Percentiles rank a stretch among this genome's conserved stretches.
Conservation (phyloP, 305 asterid species). For the Fraxinus baroniana region DNA sequence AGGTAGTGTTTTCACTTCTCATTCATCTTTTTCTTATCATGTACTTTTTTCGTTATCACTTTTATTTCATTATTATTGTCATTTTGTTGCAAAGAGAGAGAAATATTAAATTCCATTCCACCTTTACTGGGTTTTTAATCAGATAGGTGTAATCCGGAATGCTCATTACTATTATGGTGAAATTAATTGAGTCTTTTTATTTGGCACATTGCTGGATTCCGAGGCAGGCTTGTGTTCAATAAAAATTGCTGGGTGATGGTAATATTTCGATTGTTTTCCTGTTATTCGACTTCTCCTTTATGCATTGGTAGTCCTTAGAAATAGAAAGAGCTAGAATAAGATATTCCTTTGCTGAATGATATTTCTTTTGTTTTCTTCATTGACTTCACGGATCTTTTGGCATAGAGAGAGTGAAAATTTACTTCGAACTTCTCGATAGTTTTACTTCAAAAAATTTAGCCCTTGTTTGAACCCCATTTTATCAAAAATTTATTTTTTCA, state of each 20-base stretch:
- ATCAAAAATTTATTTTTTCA: no score
- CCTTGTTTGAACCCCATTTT: no score
- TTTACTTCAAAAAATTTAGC: neutral
- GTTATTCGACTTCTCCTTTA: neutral
- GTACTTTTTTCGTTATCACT: neutral
- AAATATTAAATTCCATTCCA: neutral
- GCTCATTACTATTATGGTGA: neutral
- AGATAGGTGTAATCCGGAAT: neutral
- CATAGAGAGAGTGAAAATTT: neutral
- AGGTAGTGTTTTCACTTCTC: neutral
- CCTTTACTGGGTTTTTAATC: neutral
- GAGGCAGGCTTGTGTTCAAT: neutral
- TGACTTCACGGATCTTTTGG: neutral
- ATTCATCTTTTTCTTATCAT: neutral
- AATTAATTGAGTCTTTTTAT: neutral
- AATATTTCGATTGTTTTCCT: neutral
- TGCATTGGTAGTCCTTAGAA: neutral
- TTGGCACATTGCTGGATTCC: neutral
- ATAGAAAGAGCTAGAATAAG: neutral
- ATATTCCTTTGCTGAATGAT: neutral
- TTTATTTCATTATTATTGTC: neutral
- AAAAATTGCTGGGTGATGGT: neutral
- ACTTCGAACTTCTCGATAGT: neutral
- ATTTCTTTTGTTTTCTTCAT: neutral
- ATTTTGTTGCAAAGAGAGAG: neutral